phyloP scores from a whole-genome alignment of 2,329 filamentous ascomycete species.

The Neocucurbitaria cava region DNA sequence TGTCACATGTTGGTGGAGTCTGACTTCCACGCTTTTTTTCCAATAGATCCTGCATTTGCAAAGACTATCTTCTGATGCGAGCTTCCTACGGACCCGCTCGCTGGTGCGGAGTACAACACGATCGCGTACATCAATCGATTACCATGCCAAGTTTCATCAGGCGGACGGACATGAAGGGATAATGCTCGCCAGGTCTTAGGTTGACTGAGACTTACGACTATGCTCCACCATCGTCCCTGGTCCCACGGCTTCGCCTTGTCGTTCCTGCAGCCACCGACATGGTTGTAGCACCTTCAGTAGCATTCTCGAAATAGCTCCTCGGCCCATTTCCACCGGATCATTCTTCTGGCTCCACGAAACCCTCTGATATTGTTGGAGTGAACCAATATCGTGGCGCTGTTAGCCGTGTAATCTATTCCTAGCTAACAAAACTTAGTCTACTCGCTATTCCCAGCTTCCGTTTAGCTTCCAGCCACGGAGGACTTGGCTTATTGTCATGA shows the following conservation, averaged over 20 bases:
- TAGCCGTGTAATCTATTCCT: conserved; percentile 11
- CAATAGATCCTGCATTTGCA: conserved; percentile 17
- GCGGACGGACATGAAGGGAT: conserved; percentile 2
- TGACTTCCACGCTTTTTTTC: conserved; percentile 1
- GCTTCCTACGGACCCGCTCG: conserved; percentile 1
- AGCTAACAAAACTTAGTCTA: not conserved
- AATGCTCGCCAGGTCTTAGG: not conserved
- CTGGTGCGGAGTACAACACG: conserved; percentile 1
- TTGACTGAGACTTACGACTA: conserved; percentile 4
- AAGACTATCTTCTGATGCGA: conserved; percentile 9
- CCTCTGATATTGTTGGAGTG: not conserved
- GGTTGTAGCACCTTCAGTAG: conserved; percentile 12
- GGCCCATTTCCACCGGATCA: conserved; percentile 1
- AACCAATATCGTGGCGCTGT: conserved; percentile 11
- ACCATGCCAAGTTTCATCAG: conserved; percentile 4
- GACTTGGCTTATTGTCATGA: conserved; percentile 3
- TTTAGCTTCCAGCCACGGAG: conserved; percentile 3
- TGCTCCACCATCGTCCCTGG: conserved; percentile 10
- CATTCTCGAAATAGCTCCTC: conserved; percentile 17
- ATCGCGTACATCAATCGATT: conserved; percentile 3
- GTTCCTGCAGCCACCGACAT: conserved; percentile 19
- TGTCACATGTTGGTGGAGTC: not conserved
- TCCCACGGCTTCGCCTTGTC: conserved; percentile 10
- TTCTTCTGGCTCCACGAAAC: not conserved
- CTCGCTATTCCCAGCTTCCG: not conserved